phyloP scores from a whole-genome alignment of 495 filamentous ascomycete species.

The Aspergillus wentii region DNA sequence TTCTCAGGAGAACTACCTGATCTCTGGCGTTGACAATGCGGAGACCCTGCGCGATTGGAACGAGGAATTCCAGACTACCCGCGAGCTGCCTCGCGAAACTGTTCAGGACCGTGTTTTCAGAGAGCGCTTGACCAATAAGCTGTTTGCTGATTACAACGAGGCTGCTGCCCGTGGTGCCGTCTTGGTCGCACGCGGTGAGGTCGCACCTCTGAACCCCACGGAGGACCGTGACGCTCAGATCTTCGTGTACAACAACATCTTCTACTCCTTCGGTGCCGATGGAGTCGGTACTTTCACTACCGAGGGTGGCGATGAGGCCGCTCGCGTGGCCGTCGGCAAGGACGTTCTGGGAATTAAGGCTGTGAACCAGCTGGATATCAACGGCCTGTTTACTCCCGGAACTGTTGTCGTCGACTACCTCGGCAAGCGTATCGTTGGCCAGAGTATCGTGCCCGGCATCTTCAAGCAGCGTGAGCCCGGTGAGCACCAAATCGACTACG shows the following conservation, averaged over 20 bases:
- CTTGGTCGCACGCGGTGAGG: slow-evolving; percentile 85
- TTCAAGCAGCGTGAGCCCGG: slow-evolving; percentile 98
- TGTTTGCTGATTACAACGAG: slow-evolving; percentile 96
- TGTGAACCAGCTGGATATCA: slow-evolving; percentile 95
- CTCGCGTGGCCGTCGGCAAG: slow-evolving; percentile 92
- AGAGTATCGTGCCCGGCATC: slow-evolving; percentile 98
- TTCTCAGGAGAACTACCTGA: slow-evolving; percentile 87
- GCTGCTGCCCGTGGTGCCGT: slow-evolving; percentile 92
- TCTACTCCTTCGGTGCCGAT: slow-evolving; percentile 97
- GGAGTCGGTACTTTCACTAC: slow-evolving; percentile 95
- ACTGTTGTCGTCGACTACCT: slow-evolving; percentile 97
- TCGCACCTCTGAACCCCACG: slow-evolving; percentile 94
- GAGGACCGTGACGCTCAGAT: slow-evolving; percentile 92
- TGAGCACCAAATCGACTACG: slow-evolving; percentile 98
- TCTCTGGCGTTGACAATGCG: slow-evolving; percentile 84
- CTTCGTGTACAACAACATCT: slow-evolving; percentile 99
- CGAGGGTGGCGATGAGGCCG: slow-evolving; percentile 96
- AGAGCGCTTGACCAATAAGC: slow-evolving; percentile 87
- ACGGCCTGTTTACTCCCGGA: slow-evolving; percentile 87
- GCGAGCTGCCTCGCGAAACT: slow-evolving; percentile 85
- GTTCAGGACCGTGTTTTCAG: slow-evolving; percentile 96
- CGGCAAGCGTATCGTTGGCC: slow-evolving; percentile 93
- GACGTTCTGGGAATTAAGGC: slow-evolving; percentile 90
- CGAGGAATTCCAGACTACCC: slow-evolving; percentile 96
- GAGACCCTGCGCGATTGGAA: slow-evolving; percentile 98